Base-by-base conservation (phyloP, 345 rosid species). In the Citrus maxima region DNA sequence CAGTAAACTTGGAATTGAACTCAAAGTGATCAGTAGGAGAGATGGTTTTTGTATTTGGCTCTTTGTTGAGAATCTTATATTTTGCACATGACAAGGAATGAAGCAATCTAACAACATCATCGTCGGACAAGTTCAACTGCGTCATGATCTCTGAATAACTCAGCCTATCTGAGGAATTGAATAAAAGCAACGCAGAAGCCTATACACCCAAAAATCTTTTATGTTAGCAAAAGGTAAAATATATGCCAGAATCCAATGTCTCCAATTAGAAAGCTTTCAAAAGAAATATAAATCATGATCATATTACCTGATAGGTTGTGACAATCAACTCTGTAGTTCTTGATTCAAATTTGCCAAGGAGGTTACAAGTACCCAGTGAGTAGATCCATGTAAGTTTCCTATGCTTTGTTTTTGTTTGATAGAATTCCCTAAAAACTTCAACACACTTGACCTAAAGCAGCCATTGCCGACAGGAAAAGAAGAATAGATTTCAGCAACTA, bases 321-420 rank as follows among this genome's bases (percentile, higher is more conserved):
- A 92, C 95, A 74, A 92, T 79, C 85, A 92, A 49, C 82, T 92
- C 93, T 54, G 89, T 87, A 25, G 83, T 60, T 82, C 90, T 92
- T 67, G 81, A 84, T 51, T 86, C 93, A 83, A 92, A 92, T 80
- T 85, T 92, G 60, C 92, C 92, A 69, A 63, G 73, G 32, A 92
- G 81, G 76, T 90, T 87, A 78, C 93, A 92, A 63, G 90, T 86
- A 34, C 93, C 93, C 77, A 90, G 56, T 4, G 95, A 92, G 64
- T 88, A 92, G 58, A 90, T 90, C 95, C 93, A 90, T 7, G 89
- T 86, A 70, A 92, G 92, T 78, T 90, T 92, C 70, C 93, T 81
- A 77, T 87, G 89, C 80, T 83, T 90, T 19, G 88, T 88, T 72
- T 88, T 90, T 7, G 82, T 81, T 71, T 90, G 85, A 73, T 91